A percentile compares a stretch with the other conserved stretches of the same genome.
phyloP scores from a whole-genome alignment of 305 asterid genomes.

The Andrographis paniculata region DNA sequence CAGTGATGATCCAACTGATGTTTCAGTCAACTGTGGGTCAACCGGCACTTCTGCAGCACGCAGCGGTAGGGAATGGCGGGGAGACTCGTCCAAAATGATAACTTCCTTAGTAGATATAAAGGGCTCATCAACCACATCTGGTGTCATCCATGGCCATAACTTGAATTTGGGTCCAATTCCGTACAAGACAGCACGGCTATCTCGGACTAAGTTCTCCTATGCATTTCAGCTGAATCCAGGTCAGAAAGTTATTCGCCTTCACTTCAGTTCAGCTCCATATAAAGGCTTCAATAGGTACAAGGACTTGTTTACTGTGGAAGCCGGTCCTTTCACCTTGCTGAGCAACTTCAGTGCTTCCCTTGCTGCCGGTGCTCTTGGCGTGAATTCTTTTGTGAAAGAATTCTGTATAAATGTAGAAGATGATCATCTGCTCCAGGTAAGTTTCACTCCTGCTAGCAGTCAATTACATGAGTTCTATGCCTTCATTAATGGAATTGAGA shows the following conservation, averaged over 20 bases:
- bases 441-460: slow-evolving; percentile 18
- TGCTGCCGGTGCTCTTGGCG: slow-evolving; percentile 29
- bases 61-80: slow-evolving; percentile 31
- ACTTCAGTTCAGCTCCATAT: slow-evolving; percentile 31
- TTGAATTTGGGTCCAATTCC: slow-evolving; percentile 26
- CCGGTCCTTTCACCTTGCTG: slow-evolving; percentile 35
- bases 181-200: slow-evolving; percentile 35
- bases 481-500: slow-evolving; percentile 42
- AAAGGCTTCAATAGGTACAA: slow-evolving; percentile 10
- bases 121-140: slow-evolving; percentile 23
- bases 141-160: not conserved
- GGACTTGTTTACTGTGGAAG: slow-evolving; percentile 35
- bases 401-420: slow-evolving; percentile 22
- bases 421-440: slow-evolving; percentile 18
- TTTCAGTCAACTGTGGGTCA: slow-evolving; percentile 40
- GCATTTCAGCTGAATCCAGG: slow-evolving; percentile 32
- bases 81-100: slow-evolving; percentile 16
- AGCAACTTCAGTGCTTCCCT: slow-evolving; percentile 37
- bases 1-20: not conserved
- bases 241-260: slow-evolving; percentile 46
- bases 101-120: not conserved
- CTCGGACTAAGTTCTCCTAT: slow-evolving; percentile 34
- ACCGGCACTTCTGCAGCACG: slow-evolving; percentile 19
- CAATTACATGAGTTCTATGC: slow-evolving; percentile 18
- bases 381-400: slow-evolving; percentile 22